Evolutionary conservation across 164 flowering plant species (phyloP).

Genomic region (Macadamia tetraphylla): DNA sequence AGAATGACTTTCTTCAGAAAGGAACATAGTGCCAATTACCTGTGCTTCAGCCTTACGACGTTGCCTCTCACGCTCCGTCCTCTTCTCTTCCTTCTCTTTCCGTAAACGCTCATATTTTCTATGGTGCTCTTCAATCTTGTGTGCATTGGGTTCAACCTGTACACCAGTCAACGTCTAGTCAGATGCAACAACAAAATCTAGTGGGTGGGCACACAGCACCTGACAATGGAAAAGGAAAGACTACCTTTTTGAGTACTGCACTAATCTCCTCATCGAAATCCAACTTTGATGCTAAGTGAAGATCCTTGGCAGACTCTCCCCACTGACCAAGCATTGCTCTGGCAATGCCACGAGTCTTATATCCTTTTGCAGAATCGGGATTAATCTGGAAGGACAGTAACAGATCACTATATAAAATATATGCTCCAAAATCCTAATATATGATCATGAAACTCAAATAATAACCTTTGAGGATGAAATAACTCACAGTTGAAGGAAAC

Average conservation of each 20-base stretch:
- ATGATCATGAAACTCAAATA: too few species aligned
- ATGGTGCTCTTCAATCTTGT: slow-evolving; percentile 87
- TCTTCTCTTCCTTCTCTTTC: slow-evolving; percentile 68
- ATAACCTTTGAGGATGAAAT: too few species aligned
- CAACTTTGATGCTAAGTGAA: slow-evolving; percentile 81
- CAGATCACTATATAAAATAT: background rate
- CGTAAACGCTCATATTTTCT: slow-evolving; percentile 79
- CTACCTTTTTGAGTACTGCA: slow-evolving; percentile 79
- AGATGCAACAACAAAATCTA: slow-evolving; percentile 8
- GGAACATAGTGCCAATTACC: slow-evolving; percentile 27
- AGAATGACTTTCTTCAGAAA: background rate
- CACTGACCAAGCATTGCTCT: slow-evolving; percentile 90
- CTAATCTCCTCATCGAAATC: slow-evolving; percentile 89
- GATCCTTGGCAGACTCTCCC: slow-evolving; percentile 95
- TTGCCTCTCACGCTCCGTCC: slow-evolving; percentile 62
- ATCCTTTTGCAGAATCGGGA: slow-evolving; percentile 98
- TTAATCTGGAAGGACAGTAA: slow-evolving; percentile 50
- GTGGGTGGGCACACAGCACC: background rate
- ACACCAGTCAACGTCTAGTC: background rate
- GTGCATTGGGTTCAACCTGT: slow-evolving; percentile 95
- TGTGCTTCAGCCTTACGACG: slow-evolving; percentile 86
- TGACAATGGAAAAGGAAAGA: background rate
- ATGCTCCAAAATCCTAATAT: too few species aligned
- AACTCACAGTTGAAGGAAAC: too few species aligned
- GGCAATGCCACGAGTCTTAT: slow-evolving; percentile 92